Base-by-base conservation (phyloP, 345 rosid species). In the Salix udensis region DNA sequence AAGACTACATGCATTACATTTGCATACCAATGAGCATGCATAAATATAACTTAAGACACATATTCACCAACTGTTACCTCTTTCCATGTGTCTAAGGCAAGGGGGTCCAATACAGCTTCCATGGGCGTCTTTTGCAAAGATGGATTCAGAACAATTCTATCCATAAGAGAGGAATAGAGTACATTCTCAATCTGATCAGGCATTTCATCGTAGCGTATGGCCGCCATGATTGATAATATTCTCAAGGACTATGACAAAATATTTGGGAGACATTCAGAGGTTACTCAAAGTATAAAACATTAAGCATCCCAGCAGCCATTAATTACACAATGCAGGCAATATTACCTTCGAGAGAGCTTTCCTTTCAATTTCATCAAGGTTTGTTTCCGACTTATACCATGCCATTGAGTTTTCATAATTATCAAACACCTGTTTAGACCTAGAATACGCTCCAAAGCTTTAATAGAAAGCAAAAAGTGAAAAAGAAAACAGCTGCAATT, bases 51-150 rank as follows among this genome's bases (percentile, higher is more conserved):
- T 34, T 5, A 34, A 34, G 36, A 34, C 36, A 34, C 36, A 34
- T 34, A 34, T 34, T 34, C 36, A 34, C 36, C 36, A 34, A 34
- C 36, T 34, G 36, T 46, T 88, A 91, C 97, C 91, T 88, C 88
- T 70, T 90, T 86, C 97, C 97, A 90, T 8, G 87, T 77, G 86
- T 92, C 86, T 53, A 91, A 88, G 46, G 92, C 90, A 78, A 90
- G 91, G 71, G 88, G 85, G 76, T 91, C 97, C 2, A 77, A 9
- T 42, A 83, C 71, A 76, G 86, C 66, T 76, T 65, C 88, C 30
- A 7, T 40, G 44, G 11, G 11, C 2, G 85, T 6, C 71, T 80
- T 84, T 65, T 62, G 86, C 19, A 90, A 81, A 73, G 92, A 85
- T 69, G 36, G 1, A 34, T 34, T 34, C 36, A 85, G 76, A 64